Conservation (phyloP, 768 basidiomycete species). For the Dendrothele bispora region DNA sequence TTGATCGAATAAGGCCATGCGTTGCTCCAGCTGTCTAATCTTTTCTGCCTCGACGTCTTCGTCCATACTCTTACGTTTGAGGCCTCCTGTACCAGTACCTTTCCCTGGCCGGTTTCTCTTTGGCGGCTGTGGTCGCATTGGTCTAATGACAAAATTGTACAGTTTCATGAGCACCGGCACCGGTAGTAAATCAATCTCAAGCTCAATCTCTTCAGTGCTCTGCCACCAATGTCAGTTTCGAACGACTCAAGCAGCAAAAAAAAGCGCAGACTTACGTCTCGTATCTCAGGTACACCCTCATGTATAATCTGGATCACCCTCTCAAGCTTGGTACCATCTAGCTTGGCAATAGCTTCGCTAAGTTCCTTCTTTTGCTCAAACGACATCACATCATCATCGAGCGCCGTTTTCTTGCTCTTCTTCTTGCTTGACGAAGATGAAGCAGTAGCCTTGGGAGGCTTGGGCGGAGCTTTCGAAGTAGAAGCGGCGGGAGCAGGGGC, state of each 20-base stretch:
- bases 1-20: constrained; percentile 81
- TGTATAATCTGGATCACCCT: constrained; percentile 95
- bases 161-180: constrained; percentile 85
- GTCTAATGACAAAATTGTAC: constrained; percentile 92
- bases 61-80: constrained; percentile 95
- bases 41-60: constrained; percentile 95
- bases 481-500: constrained; percentile 58
- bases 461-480: constrained; percentile 60
- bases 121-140: constrained; percentile 64
- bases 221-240: constrained; percentile 28
- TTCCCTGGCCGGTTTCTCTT: constrained; percentile 69
- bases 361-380: constrained; percentile 99
- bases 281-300: constrained; percentile 89
- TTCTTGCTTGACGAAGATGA: constrained; percentile 55
- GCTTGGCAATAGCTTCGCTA: constrained; percentile 87
- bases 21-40: constrained; percentile 87
- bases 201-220: constrained; percentile 97
- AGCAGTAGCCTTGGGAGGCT: constrained; percentile 40
- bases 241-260: constrained; percentile 8
- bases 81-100: constrained; percentile 84
- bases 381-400: constrained; percentile 81
- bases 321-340: constrained; percentile 83
- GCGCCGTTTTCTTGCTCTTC: constrained; percentile 60
- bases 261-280: constrained; percentile 82
- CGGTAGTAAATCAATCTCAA: constrained; percentile 94